These are phyloP conservation scores for Colletotrichum zoysiae DNA, from an alignment of 2,329 filamentous ascomycete genomes.

Conservation along the genomic window DNA sequence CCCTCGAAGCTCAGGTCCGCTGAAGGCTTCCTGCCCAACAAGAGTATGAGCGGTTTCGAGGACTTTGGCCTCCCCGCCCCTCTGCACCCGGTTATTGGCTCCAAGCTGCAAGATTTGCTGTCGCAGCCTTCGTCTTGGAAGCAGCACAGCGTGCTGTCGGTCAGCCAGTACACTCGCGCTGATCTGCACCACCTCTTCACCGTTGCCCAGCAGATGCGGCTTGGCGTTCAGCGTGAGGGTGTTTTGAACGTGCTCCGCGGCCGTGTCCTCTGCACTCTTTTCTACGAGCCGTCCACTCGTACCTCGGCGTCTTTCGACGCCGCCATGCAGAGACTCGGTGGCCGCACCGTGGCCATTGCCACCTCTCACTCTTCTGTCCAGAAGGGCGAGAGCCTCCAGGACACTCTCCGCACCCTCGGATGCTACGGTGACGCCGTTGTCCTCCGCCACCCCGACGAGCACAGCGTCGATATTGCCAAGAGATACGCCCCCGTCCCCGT, in stretches of 20 bases:
- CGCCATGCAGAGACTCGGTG: slow-evolving; percentile 97
- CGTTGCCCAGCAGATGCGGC: slow-evolving; percentile 96
- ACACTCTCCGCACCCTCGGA: slow-evolving; percentile 91
- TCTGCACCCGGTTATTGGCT: slow-evolving; percentile 64
- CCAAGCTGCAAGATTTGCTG: slow-evolving; percentile 79
- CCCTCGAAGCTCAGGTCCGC: slow-evolving; percentile 50
- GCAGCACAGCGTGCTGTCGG: slow-evolving; percentile 89
- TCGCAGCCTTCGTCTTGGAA: slow-evolving; percentile 85
- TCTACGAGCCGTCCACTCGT: slow-evolving; percentile 97
- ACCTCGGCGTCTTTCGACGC: slow-evolving; percentile 97
- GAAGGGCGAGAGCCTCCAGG: slow-evolving; percentile 94
- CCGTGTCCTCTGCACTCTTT: slow-evolving; percentile 89
- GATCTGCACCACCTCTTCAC: slow-evolving; percentile 96
- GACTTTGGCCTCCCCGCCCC: slow-evolving; percentile 62
- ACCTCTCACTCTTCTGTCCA: slow-evolving; percentile 89
- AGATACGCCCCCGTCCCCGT: slow-evolving; percentile 92
- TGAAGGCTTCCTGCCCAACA: slow-evolving; percentile 17
- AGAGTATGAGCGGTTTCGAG: slow-evolving; percentile 49
- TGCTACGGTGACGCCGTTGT: slow-evolving; percentile 97
- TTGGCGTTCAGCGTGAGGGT: slow-evolving; percentile 92
- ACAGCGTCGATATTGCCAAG: slow-evolving; percentile 82
- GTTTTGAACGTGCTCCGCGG: slow-evolving; percentile 89
- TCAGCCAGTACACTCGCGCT: slow-evolving; percentile 87
- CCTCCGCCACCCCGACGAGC: slow-evolving; percentile 90
- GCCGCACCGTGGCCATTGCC: slow-evolving; percentile 83